Base-by-base conservation (phyloP, 805 yeast species). In the Zygoascus ofunaensis region DNA sequence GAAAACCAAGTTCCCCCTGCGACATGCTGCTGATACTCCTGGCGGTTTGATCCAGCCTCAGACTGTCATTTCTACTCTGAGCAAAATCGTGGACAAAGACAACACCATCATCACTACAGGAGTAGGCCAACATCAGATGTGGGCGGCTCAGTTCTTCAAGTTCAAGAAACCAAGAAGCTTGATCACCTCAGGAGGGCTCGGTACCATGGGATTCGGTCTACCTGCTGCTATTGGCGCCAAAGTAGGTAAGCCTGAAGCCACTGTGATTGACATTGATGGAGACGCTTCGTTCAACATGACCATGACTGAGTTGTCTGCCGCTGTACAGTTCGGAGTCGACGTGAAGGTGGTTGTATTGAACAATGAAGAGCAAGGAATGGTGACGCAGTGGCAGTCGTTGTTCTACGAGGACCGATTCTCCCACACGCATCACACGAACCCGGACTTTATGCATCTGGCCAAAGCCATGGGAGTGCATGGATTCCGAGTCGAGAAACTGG, bases 261-360 rank as follows among this genome's bases (percentile, higher is more conserved):
- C 84, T 53, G 97, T 92, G 54, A 86, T 92, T 58, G 98, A 92
- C 61, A 87, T 92, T 56, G 98, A 92, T 64, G 98, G 98, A 58
- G 98, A 92, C 65, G 98, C 97, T 18, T 86, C 96, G n/a, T 92
- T 92, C 75, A 86, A 84, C 73, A 92, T 92, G 98, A 87, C 98
- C 20, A 73, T 92, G 51, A 84, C 80, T 65, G 98, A 92, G 72
- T 72, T 92, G 62, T 76, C 90, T 19, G 81, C 95, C 34, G 98
- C 97, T 22, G 94, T 87, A 37, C 97, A 92, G 72, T 94, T 90
- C 49, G 74, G 73, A 50, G 82, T 95, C 41, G 96, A 96, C 46
- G 82, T 92, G 52, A 92, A 92, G 72, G 76, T 86, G 49, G 73
- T 87, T 63, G 80, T 92, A 45, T 72, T 92, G 62, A 92, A 92